Evolutionary conservation across 306 rosid species (phyloP).

Genomic region (Malus orientalis): DNA sequence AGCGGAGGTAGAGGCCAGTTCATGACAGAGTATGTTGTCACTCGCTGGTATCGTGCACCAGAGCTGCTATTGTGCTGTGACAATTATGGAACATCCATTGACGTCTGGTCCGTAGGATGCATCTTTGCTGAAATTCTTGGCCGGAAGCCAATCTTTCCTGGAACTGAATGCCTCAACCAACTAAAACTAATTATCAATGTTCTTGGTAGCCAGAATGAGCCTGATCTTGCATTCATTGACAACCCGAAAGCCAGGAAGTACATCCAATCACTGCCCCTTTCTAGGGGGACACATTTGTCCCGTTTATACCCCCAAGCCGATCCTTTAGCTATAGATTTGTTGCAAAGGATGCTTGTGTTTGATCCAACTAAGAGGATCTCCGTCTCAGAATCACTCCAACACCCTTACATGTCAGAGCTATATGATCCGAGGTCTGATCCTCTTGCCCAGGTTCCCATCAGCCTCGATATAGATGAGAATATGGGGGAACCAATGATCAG

Average conservation of each 20-base stretch:
- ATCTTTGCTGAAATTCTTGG: slow-evolving; percentile 92
- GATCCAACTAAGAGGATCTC: slow-evolving; percentile 82
- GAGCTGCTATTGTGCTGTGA: slow-evolving; percentile 75
- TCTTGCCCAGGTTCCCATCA: slow-evolving; percentile 50
- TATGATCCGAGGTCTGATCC: slow-evolving; percentile 52
- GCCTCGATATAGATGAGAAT: slow-evolving; percentile 59
- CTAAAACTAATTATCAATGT: slow-evolving; percentile 58
- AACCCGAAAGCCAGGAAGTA: slow-evolving; percentile 52
- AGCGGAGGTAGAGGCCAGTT: slow-evolving; percentile 49
- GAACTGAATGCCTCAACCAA: slow-evolving; percentile 74
- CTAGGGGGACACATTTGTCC: slow-evolving; percentile 50
- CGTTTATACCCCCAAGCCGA: slow-evolving; percentile 64
- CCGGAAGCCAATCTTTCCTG: slow-evolving; percentile 74
- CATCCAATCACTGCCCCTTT: slow-evolving; percentile 49
- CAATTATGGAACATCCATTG: slow-evolving; percentile 82
- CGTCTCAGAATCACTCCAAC: slow-evolving; percentile 69
- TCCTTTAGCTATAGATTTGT: slow-evolving; percentile 69
- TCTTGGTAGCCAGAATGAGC: slow-evolving; percentile 65
- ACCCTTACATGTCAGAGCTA: slow-evolving; percentile 63
- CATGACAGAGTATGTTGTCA: slow-evolving; percentile 91
- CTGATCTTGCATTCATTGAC: slow-evolving; percentile 55
- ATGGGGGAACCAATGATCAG: slow-evolving; percentile 48
- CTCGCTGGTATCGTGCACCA: slow-evolving; percentile 95
- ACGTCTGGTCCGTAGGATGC: slow-evolving; percentile 94
- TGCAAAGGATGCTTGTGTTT: slow-evolving; percentile 74